Conservation (phyloP, 2,329 filamentous ascomycete species). For the Trichophyton rubrum region DNA sequence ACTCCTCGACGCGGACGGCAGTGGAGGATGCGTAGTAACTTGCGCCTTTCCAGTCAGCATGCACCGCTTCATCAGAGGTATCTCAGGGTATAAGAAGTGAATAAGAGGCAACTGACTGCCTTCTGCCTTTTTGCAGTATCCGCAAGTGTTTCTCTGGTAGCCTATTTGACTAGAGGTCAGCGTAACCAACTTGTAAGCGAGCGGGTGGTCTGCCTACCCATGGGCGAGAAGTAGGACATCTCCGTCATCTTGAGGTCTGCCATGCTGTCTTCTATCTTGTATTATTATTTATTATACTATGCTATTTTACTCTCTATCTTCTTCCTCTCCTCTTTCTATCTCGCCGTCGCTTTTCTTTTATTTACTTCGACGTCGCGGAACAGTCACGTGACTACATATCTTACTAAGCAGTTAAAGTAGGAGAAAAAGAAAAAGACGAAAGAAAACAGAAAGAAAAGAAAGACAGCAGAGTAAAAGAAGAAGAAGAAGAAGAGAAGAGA, state of each 20-base stretch:
- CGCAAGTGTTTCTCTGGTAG: constrained; percentile 37
- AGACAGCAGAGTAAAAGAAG: neutral
- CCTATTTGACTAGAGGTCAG: constrained; percentile 18
- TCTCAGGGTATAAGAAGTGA: constrained; percentile 1
- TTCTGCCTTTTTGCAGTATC: constrained; percentile 36
- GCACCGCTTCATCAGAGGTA: neutral
- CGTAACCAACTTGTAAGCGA: too few relatives aligned
- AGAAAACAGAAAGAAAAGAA: neutral
- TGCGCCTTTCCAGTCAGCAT: constrained; percentile 22
- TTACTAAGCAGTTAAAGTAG: neutral
- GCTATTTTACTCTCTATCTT: neutral
- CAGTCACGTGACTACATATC: neutral
- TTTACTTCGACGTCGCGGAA: neutral
- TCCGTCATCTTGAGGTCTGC: constrained; percentile 1
- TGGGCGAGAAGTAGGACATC: constrained; percentile 4
- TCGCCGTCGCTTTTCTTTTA: neutral
- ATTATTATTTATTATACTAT: neutral
- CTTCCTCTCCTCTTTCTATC: neutral
- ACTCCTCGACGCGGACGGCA: constrained; percentile 34
- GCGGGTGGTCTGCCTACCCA: neutral
- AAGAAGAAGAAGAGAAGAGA: neutral
- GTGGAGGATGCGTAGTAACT: constrained; percentile 37
- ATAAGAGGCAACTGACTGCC: constrained; percentile 32
- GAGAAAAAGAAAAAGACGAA: neutral
- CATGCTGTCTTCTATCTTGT: neutral